phyloP scores from a whole-genome alignment of 2,329 filamentous ascomycete genomes.

The Fusarium nematophilum region DNA sequence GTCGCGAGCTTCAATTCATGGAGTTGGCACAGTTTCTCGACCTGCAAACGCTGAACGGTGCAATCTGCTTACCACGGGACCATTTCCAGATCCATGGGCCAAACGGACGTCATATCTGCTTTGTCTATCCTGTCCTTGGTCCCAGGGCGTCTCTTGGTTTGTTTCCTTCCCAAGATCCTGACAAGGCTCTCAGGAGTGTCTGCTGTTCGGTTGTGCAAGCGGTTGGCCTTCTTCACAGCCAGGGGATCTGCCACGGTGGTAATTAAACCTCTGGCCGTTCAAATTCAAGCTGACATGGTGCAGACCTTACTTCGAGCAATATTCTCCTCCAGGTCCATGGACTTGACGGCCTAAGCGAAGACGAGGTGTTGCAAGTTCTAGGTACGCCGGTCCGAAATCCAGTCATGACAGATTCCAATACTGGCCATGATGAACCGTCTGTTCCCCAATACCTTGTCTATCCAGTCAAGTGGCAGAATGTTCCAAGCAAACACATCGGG shows the following conservation, averaged over 20 bases:
- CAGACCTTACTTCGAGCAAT: conserved; percentile 40
- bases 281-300: no score
- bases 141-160: conserved; percentile 29
- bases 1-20: conserved; percentile 34
- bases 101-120: conserved; percentile 36
- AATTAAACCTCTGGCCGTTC: conserved; percentile 14
- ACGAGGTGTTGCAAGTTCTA: conserved; percentile 26
- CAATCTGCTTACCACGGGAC: conserved; percentile 35
- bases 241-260: conserved; percentile 44
- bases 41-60: no score
- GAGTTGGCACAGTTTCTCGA: no score
- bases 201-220: conserved; percentile 28
- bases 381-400: conserved; percentile 17
- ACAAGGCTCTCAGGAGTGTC: conserved; percentile 14
- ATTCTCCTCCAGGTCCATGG: conserved; percentile 30
- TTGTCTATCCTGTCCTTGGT: conserved; percentile 40
- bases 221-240: conserved; percentile 34
- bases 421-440: conserved; percentile 11
- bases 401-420: not conserved
- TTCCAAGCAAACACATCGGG: not conserved
- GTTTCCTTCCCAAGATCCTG: conserved; percentile 5
- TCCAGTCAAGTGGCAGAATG: conserved; percentile 30
- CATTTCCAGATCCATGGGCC: conserved; percentile 37
- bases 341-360: conserved; percentile 34
- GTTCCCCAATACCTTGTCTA: conserved; percentile 41